These are phyloP conservation scores for Trametes punicea DNA, from an alignment of 768 basidiomycete species.

Conservation along the genomic window DNA sequence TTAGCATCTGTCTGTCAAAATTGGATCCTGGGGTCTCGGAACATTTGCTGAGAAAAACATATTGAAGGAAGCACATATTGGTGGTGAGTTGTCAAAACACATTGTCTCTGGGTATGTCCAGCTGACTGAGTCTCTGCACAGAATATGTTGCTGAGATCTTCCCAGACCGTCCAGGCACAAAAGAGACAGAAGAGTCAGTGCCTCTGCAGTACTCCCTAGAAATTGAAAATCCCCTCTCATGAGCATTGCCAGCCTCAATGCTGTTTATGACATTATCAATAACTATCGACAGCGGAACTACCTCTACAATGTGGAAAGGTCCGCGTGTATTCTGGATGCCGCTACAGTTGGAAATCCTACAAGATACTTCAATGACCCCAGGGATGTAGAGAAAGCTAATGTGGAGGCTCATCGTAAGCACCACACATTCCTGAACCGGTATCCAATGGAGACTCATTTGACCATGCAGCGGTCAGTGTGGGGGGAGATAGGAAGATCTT, in stretches of 20 bases:
- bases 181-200: too few species aligned
- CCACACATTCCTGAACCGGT: neutral
- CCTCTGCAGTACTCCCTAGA: too few species aligned
- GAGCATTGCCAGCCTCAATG: neutral
- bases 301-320: constrained; percentile 27
- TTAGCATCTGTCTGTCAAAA: constrained; percentile 32
- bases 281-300: constrained; percentile 33
- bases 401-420: constrained; percentile 29
- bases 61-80: neutral
- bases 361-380: constrained; percentile 41
- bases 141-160: too few species aligned
- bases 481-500: constrained; percentile 36
- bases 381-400: constrained; percentile 3
- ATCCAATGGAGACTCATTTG: neutral
- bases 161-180: too few species aligned
- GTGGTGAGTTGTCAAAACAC: too few species aligned
- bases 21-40: constrained; percentile 41
- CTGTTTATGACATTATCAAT: neutral
- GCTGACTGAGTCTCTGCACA: too few species aligned
- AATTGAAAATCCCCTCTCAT: too few species aligned
- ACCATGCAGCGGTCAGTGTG: constrained; percentile 27
- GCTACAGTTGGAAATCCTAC: constrained; percentile 42
- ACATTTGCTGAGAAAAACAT: constrained; percentile 38
- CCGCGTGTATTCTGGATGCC: constrained; percentile 35
- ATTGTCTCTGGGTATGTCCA: too few species aligned